Conservation (phyloP, 352 stramenopile genomes). For the Pythium aristosporum region DNA sequence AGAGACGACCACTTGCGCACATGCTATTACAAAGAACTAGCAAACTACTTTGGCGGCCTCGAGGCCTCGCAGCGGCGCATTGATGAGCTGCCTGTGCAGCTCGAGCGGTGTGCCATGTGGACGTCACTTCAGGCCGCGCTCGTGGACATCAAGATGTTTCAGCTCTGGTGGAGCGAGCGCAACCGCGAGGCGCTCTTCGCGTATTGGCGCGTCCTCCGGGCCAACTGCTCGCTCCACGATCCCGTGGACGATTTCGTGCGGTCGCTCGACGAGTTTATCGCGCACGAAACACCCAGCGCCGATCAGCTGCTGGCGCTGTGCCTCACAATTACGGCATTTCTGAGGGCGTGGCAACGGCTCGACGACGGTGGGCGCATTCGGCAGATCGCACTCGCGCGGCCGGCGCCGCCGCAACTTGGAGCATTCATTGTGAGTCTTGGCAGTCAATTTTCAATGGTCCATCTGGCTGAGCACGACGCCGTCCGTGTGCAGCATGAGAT, state of each 20-base stretch:
- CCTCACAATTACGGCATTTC: conserved; percentile 78
- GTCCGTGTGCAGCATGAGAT: conserved; percentile 60
- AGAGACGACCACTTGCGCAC: conserved; percentile 56
- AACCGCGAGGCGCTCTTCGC: conserved; percentile 82
- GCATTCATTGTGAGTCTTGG: conserved; percentile 73
- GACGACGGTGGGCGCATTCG: conserved; percentile 28
- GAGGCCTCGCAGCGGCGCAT: conserved; percentile 70
- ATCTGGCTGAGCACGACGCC: conserved; percentile 51
- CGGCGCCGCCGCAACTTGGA: conserved; percentile 48
- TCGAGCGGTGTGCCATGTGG: conserved; percentile 76
- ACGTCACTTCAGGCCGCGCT: conserved; percentile 57
- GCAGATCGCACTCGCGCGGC: conserved; percentile 17
- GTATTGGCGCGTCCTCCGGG: conserved; percentile 72
- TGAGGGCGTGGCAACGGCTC: conserved; percentile 65
- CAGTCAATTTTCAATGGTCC: conserved; percentile 46
- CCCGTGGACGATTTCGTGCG: conserved; percentile 80
- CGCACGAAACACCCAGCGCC: conserved; percentile 52
- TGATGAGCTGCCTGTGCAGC: conserved; percentile 76
- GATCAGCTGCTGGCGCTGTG: conserved; percentile 70
- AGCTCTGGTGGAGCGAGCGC: conserved; percentile 77
- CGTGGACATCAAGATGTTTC: conserved; percentile 88
- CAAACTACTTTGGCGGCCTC: conserved; percentile 71
- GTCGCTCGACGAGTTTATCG: conserved; percentile 75
- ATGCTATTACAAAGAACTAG: conserved; percentile 77
- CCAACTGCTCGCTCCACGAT: conserved; percentile 65